These are phyloP conservation scores for Ogataea saltuana DNA, from an alignment of 805 yeast genomes.

Conservation along the genomic window DNA sequence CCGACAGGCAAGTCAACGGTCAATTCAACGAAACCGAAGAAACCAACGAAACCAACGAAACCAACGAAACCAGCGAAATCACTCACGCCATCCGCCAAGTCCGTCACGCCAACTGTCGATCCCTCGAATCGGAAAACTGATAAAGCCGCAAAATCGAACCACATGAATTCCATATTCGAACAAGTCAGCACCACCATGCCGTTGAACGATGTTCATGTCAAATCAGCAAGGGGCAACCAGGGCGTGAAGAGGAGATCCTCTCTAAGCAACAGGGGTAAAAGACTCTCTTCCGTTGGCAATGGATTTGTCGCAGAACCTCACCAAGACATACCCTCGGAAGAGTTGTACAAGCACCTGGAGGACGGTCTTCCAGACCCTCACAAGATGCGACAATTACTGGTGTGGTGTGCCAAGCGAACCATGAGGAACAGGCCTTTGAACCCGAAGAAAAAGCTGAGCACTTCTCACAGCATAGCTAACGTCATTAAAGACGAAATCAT, in stretches of 20 bases:
- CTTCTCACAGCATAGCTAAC: conserved; percentile 52
- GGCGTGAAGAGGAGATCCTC: conserved; percentile 45
- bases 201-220: conserved; percentile 7
- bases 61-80: background rate
- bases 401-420: conserved; percentile 65
- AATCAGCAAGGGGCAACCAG: conserved; percentile 6
- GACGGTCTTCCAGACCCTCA: conserved; percentile 67
- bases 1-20: background rate
- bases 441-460: conserved; percentile 15
- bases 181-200: conserved; percentile 4
- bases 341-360: conserved; percentile 64
- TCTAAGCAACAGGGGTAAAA: conserved; percentile 61
- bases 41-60: background rate
- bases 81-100: too few species aligned
- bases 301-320: conserved; percentile 72
- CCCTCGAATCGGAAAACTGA: too few species aligned
- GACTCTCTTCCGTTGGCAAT: conserved; percentile 73
- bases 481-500: conserved; percentile 65
- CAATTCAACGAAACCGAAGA: background rate
- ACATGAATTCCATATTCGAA: background rate
- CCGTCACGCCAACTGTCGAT: too few species aligned
- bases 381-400: conserved; percentile 64
- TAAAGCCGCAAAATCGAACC: background rate
- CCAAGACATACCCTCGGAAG: conserved; percentile 51
- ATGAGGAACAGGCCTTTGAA: conserved; percentile 25